phyloP scores from a whole-genome alignment of 306 rosid species.

The Alnus glutinosa region DNA sequence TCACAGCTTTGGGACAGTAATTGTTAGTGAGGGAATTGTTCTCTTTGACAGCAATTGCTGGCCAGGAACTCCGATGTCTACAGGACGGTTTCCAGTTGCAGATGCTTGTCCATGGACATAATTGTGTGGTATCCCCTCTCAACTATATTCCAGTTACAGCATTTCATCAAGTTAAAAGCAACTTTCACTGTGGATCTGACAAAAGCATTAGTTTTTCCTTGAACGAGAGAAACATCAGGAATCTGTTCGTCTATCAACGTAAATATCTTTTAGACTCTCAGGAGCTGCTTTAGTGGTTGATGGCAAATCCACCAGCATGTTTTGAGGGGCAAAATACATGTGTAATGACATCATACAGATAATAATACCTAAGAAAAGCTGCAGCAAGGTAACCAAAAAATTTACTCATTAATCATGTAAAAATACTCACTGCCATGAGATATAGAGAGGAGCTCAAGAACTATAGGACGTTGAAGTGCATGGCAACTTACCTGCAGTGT shows the following conservation, averaged over 20 bases:
- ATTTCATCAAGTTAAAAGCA: slow-evolving; percentile 6
- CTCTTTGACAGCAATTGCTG: too few relatives aligned
- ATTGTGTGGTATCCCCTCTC: background rate
- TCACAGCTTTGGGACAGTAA: too few relatives aligned
- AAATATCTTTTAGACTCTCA: too few relatives aligned
- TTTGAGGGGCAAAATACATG: too few relatives aligned
- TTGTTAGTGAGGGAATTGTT: too few relatives aligned
- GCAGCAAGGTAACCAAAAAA: slow-evolving; percentile 29
- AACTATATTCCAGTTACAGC: slow-evolving; percentile 5
- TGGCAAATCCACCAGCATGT: too few relatives aligned
- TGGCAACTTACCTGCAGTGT: too few relatives aligned
- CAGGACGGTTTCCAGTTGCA: background rate
- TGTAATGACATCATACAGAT: too few relatives aligned
- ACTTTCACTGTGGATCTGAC: background rate
- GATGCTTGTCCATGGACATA: slow-evolving; percentile 1
- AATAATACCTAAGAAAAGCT: slow-evolving; percentile 61
- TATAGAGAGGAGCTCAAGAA: background rate
- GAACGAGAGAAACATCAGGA: too few relatives aligned
- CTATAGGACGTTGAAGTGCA: background rate
- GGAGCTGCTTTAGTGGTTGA: too few relatives aligned
- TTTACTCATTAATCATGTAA: slow-evolving; percentile 2
- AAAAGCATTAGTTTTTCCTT: slow-evolving; percentile 7
- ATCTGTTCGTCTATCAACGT: too few relatives aligned
- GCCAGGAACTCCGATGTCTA: background rate
- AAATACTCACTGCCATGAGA: background rate